These are phyloP conservation scores for Haplosporangium gracile DNA, from an alignment of 192 early-diverging fungal species.

Conservation along the genomic window DNA sequence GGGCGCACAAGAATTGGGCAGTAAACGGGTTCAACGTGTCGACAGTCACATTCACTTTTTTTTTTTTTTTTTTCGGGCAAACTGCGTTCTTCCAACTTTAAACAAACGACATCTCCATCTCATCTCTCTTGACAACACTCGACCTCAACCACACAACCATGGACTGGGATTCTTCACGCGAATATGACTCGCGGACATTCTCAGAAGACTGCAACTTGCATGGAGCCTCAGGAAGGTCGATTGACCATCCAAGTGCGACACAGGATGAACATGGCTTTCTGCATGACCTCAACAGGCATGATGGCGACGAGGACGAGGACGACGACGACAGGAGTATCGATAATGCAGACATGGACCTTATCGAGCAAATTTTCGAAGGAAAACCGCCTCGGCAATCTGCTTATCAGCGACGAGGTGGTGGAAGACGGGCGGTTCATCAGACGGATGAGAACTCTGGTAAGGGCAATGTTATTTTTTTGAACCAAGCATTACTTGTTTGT, in stretches of 20 bases:
- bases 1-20: no score
- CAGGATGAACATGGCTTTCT: conserved; percentile 31
- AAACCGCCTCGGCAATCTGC: background rate
- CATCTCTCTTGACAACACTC: background rate
- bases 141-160: background rate
- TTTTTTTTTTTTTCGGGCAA: no score
- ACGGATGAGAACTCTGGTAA: conserved; percentile 28
- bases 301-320: background rate
- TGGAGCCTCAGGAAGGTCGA: conserved; percentile 44
- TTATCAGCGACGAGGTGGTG: background rate
- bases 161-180: conserved; percentile 44
- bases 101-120: background rate
- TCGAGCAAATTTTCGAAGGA: conserved; percentile 39
- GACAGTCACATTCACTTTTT: no score
- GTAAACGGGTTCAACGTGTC: no score
- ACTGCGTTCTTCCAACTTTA: background rate
- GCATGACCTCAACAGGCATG: background rate
- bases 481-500: background rate
- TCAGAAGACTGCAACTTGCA: conserved; percentile 53
- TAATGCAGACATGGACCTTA: conserved; percentile 37
- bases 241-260: conserved; percentile 42
- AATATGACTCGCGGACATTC: conserved; percentile 46
- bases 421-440: background rate
- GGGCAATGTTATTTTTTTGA: no score
- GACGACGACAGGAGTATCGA: conserved; percentile 34